Evolutionary conservation across 805 yeast species (phyloP).

Genomic region (Yarrowia divulgata): DNA sequence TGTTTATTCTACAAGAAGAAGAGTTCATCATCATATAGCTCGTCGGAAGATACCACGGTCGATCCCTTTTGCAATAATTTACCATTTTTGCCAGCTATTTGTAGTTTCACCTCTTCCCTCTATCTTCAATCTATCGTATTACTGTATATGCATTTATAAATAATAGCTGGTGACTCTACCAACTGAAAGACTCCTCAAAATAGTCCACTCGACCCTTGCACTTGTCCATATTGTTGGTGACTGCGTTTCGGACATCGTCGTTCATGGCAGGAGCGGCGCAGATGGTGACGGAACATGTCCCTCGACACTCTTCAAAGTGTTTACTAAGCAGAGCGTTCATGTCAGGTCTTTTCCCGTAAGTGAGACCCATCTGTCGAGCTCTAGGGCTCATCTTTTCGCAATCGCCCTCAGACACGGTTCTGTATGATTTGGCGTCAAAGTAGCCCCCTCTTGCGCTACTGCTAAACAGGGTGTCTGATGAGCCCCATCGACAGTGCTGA

Average conservation of each 20-base stretch:
- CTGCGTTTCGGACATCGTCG: conserved; percentile 61
- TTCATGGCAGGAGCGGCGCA: conserved; percentile 71
- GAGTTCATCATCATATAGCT: too few relatives aligned
- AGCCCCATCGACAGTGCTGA: conserved; percentile 37
- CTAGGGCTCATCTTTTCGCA: background rate
- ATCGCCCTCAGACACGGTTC: background rate
- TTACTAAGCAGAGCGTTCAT: conserved; percentile 1
- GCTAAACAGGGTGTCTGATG: conserved; percentile 7
- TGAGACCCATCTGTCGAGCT: background rate
- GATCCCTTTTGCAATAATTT: too few relatives aligned
- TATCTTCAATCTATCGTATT: conserved; percentile 1
- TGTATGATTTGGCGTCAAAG: background rate
- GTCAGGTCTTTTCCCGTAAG: conserved; percentile 45
- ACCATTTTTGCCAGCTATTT: too few relatives aligned
- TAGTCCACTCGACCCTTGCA: conserved; percentile 64
- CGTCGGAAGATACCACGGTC: too few relatives aligned
- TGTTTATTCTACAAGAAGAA: too few relatives aligned
- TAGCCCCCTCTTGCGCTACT: background rate
- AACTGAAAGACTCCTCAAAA: conserved; percentile 72
- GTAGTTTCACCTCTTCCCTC: too few relatives aligned
- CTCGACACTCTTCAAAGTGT: conserved; percentile 46
- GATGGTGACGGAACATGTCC: conserved; percentile 61
- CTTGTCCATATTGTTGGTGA: conserved; percentile 54
- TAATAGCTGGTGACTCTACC: conserved; percentile 53
- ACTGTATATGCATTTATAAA: conserved; percentile 29